Base-by-base conservation (phyloP, 441 rosid genomes). In the Eutrema salsugineum region DNA sequence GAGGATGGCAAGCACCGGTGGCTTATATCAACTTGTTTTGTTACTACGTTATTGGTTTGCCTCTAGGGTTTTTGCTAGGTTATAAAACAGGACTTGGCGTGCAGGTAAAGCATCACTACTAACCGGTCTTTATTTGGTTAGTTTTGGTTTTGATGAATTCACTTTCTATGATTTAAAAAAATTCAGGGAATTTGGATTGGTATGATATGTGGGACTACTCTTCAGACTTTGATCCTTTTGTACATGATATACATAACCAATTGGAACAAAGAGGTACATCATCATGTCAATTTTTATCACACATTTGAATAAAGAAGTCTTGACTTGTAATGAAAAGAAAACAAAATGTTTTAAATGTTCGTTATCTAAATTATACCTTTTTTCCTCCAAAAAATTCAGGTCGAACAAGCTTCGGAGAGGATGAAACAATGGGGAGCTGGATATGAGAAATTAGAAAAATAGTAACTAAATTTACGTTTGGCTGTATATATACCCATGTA, bases 1-100 rank as follows among this genome's bases (percentile, higher is more conserved):
- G 97, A 74, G 98, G 97, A 33, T 93, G 98, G 97, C 94, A 93
- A 82, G 97, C 88, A 56, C 61, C 83, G 61, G 97, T 91, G 58
- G 98, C 98, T 61, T 91, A 86, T 36, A 86, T 87, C 44, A 93
- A 91, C 81, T 79, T 89, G 86, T 87, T 91, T 55, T 89, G 91
- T 69, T 93, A 88, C 66, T 91, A 86, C 38, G 27, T 78, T 0
- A 19, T 89, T 22, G 98, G 94, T 17, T 89, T 93, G 8, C 97
- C 94, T 64, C 84, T 91, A 24, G 96, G 96, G 32, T 93, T 93
- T 75, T 42, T 90, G 46, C 89, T 93, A 32, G 94, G 97, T 50
- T 93, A 89, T 68, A 85, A 80, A 69, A 79, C 89, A 28, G 68
- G 63, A 4, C 83, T 86, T 36, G 85, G 86, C 72, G 98, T 93